Percentiles rank a stretch among this genome's conserved stretches.
phyloP scores from a whole-genome alignment of 2,329 filamentous ascomycete genomes.

The Beauveria scarabaeidicola region DNA sequence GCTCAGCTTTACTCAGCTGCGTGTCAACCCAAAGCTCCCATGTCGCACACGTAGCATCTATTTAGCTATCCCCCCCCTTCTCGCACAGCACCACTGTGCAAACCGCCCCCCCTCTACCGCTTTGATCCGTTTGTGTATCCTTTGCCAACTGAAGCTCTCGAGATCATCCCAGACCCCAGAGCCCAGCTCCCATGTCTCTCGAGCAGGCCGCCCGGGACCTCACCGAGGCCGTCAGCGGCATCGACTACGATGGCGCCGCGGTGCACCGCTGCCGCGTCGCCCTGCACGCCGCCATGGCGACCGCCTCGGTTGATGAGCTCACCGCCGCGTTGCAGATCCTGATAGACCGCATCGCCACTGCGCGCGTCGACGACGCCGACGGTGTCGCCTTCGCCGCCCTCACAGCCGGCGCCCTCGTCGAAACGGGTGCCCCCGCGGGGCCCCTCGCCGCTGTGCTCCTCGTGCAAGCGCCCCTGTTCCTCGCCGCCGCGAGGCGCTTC shows the following conservation, averaged over 20 bases:
- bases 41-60: not conserved
- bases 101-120: not conserved
- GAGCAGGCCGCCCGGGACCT: slow-evolving; percentile 9
- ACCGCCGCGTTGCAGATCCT: not conserved
- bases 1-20: slow-evolving; percentile 7
- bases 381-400: slow-evolving; percentile 5
- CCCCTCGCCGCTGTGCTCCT: not conserved
- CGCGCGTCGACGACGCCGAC: slow-evolving; percentile 2
- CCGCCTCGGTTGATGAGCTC: not conserved
- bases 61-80: not conserved
- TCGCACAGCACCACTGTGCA: not conserved
- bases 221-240: slow-evolving; percentile 4
- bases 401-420: slow-evolving; percentile 5
- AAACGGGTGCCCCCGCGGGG: not conserved
- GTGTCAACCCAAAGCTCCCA: not conserved
- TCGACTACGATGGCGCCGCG: slow-evolving; percentile 6
- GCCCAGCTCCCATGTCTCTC: not conserved
- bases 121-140: not conserved
- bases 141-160: not conserved
- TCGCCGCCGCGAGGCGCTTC: slow-evolving; percentile 1
- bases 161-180: not conserved
- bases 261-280: slow-evolving; percentile 7
- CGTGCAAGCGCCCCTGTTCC: not conserved
- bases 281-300: not conserved
- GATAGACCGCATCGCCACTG: not conserved